Conservation (phyloP, 2,329 filamentous ascomycete genomes). For the Trichoderma hamatum region DNA sequence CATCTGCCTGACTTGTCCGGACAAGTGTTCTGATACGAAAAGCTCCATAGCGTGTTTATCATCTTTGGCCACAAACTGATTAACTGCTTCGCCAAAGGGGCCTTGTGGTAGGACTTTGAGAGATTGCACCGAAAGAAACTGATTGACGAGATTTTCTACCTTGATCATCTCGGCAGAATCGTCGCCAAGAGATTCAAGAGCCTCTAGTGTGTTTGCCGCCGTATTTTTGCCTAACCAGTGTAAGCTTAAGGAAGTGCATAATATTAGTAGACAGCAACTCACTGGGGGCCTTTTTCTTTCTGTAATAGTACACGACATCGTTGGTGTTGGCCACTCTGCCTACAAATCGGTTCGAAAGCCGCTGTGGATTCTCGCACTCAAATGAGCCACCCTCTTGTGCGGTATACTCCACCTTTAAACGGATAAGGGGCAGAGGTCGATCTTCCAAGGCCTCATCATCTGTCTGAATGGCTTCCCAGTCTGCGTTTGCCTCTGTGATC, state of each 20-base stretch:
- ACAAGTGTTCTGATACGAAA: conserved; percentile 73
- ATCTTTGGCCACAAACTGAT: conserved; percentile 91
- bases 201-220: conserved; percentile 63
- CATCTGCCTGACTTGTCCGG: conserved; percentile 70
- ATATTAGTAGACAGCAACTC: conserved; percentile 25
- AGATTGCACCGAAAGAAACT: conserved; percentile 84
- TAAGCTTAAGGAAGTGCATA: background rate
- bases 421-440: conserved; percentile 78
- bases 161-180: conserved; percentile 68
- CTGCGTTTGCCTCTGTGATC: conserved; percentile 79
- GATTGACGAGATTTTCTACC: conserved; percentile 84
- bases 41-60: conserved; percentile 90
- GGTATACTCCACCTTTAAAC: conserved; percentile 88
- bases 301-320: conserved; percentile 90
- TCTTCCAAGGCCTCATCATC: conserved; percentile 61
- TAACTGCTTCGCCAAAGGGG: conserved; percentile 88
- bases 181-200: conserved; percentile 56
- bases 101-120: conserved; percentile 92
- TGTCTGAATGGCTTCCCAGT: conserved; percentile 80
- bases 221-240: conserved; percentile 37
- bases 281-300: conserved; percentile 72
- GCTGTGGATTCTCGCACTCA: conserved; percentile 91
- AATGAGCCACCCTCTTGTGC: conserved; percentile 83
- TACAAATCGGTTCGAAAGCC: conserved; percentile 90
- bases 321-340: conserved; percentile 92